Base-by-base conservation (phyloP, 202 grass and related monocot species). In the Dendrocalamus latiflorus region DNA sequence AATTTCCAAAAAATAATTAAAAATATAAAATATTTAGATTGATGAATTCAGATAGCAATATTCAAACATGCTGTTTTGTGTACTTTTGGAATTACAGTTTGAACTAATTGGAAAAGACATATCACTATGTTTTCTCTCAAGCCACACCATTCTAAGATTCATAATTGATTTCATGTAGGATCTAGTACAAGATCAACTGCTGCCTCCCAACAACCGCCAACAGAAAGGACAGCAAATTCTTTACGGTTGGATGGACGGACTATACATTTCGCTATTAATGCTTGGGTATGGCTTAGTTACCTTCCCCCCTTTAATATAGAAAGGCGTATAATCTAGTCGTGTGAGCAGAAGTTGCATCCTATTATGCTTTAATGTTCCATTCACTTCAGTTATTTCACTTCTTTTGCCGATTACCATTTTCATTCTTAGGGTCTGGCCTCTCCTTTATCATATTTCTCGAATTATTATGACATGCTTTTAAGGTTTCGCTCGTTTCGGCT, bases 251-350 rank as follows among this genome's bases (percentile, higher is more conserved):
- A 98, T 78, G 67, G 84, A 70, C 80, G 81, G 37, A 88, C 95
- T 77, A 89, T 94, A 82, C 84, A 93, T 65, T 94, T 94, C 74
- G 83, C 92, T 91, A 73, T 94, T 49, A 94, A 93, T 93, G 95
- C 95, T 74, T 97, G 95, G 92, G 95, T 97, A 93, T 79, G 81
- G 25, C 57, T 25, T 76, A 85, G 16, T 37, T 56, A 73, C 16
- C 43, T 72, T 43, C 55, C 68, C 43, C 12, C 9, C 28, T n/a
- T 74, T 60, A 47, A 39, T 33, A 4, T 21, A 66, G 17, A 64
- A 72, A 38, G 1, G 39, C 8, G 76, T 78, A 68, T 80, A 51
- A 59, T 71, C 24, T 81, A 83, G 59, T 37, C 15, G 6, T 4
- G 62, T 70, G 41, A 75, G 22, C 50, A 79, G 20, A 54, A 50